Evolutionary conservation across 306 rosid genomes (phyloP), one percentile per base, ranked within the genome.

Genomic region (Malus sylvestris): DNA sequence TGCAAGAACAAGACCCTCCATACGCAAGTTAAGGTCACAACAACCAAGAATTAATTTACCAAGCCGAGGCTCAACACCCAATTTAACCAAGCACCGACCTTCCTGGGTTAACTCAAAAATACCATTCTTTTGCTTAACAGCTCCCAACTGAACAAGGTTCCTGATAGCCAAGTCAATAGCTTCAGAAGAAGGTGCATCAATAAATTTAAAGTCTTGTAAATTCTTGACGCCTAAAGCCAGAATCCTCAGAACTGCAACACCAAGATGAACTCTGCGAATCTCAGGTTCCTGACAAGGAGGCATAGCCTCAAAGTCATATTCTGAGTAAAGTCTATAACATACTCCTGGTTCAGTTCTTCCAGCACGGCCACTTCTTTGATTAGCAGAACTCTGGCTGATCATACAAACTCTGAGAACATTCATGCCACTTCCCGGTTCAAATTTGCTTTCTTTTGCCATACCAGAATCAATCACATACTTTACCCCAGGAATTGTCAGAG

Each of bases 11-110:
- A 90, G 38, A 15, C 99, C 99, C 85, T 96, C 99, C 75, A 83
- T 93, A 16, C 89, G 83, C 82, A 96, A 70, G n/a, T 53, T 64
- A 81, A 75, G 68, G 25, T 19, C 13, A 59, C 46, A 85, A 82
- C 97, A 92, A 70, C 91, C 87, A 32, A 96, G 92, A 70, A 96
- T 86, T 70, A 96, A 84, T 82, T 96, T 96, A 52, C 99, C 99
- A 73, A 92, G 97, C 86, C 98, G 86, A 23, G 99, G 99, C 86
- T 96, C 99, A 27, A 96, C 70, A 55, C 99, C 99, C 93, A 96
- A 81, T 81, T 80, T 92, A 53, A 89, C 91, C 83, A 96, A 80
- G 80, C 15, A 33, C 72, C 85, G 71, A 23, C 99, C 99, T 11
- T 89, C 97, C 8, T 74, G 32, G 32, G 99, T 92, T 77, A 92